Evolutionary conservation across 1,284 basidiomycete species (phyloP).

Genomic region (Trametes versicolor): DNA sequence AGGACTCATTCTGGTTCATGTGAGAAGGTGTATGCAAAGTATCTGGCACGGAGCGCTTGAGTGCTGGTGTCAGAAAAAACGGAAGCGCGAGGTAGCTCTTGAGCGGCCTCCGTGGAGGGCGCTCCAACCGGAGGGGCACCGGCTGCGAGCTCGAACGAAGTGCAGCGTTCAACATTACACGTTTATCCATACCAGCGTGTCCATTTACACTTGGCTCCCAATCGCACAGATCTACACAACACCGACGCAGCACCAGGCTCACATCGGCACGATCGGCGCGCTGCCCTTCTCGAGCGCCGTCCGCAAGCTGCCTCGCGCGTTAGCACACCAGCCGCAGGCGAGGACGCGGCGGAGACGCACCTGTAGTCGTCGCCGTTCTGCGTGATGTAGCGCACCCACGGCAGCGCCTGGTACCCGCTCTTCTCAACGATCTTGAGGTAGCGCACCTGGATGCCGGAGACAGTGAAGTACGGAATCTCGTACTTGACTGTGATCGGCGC

Average conservation of each 20-base stretch:
- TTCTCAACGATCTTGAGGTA: constrained; percentile 99
- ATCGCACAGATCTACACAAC: background rate
- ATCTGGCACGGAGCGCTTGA: no score
- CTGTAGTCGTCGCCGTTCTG: constrained; percentile 98
- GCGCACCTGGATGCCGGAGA: constrained; percentile 96
- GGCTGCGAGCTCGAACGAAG: no score
- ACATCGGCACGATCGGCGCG: constrained; percentile 69
- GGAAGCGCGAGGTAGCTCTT: no score
- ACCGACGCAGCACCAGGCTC: constrained; percentile 24
- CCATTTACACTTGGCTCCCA: no score
- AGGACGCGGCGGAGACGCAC: constrained; percentile 48
- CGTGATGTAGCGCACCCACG: constrained; percentile 94
- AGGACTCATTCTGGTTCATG: no score
- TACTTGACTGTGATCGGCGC: constrained; percentile 97
- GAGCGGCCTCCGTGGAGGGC: no score
- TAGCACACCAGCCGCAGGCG: background rate
- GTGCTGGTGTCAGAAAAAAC: no score
- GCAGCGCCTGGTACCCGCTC: constrained; percentile 94
- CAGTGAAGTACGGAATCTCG: constrained; percentile 98
- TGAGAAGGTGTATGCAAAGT: no score
- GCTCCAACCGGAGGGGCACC: no score
- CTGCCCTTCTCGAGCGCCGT: constrained; percentile 83
- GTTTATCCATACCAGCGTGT: no score
- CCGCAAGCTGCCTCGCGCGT: constrained; percentile 60
- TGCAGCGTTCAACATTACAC: no score